phyloP scores from a whole-genome alignment of 202 grass and related monocot genomes.

The Panicum hallii region DNA sequence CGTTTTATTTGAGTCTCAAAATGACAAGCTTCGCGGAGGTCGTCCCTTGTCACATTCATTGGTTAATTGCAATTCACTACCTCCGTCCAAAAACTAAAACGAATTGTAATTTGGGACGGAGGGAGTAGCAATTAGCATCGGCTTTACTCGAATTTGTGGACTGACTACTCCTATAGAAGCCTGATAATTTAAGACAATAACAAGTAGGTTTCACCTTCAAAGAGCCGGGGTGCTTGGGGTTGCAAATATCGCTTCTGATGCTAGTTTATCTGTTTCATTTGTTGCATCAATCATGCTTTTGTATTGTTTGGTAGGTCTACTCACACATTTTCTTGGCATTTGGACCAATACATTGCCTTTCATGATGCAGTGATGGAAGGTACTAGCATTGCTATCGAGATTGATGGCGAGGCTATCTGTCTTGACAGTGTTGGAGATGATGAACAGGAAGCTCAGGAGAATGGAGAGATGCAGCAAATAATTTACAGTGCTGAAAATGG shows the following conservation, averaged over 20 bases:
- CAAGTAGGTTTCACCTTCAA: neutral
- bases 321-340: neutral
- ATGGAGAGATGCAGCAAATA: slow-evolving; percentile 51
- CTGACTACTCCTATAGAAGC: neutral
- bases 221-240: neutral
- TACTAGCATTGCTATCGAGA: slow-evolving; percentile 71
- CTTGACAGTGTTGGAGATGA: slow-evolving; percentile 61
- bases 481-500: slow-evolving; percentile 48
- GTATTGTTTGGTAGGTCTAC: neutral
- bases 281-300: neutral
- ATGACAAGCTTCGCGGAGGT: neutral
- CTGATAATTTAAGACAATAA: neutral
- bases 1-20: neutral
- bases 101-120: no score
- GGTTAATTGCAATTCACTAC: no score
- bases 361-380: slow-evolving; percentile 64
- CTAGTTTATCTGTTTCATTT: slow-evolving; percentile 19
- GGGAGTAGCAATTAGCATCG: no score
- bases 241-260: neutral
- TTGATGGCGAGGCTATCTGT: slow-evolving; percentile 72
- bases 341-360: slow-evolving; percentile 27
- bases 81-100: no score
- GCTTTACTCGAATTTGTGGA: neutral
- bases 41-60: neutral
- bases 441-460: slow-evolving; percentile 52